A percentile compares a stretch with the other conserved stretches of the same genome.
These are phyloP conservation scores for Asterochloris sp. DNA, from an alignment of 139 green algal species.

Conservation along the genomic window DNA sequence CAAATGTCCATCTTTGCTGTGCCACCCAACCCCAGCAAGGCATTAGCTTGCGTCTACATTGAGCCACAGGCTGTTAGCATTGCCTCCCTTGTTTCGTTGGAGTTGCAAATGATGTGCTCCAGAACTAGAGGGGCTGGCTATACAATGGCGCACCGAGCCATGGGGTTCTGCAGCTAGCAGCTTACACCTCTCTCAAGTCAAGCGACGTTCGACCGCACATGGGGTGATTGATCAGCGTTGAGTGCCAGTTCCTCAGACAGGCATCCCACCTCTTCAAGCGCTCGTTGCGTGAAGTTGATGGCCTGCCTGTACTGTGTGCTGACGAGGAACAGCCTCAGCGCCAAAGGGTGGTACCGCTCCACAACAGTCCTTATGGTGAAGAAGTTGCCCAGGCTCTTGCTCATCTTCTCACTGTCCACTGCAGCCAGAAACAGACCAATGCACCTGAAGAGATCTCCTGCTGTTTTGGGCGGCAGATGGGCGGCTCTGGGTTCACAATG, in stretches of 20 bases:
- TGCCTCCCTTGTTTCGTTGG: background rate
- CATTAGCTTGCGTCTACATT: too few species aligned
- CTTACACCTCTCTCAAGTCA: too few species aligned
- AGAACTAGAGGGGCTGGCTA: too few species aligned
- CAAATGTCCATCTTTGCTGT: too few species aligned
- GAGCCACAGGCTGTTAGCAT: too few species aligned
- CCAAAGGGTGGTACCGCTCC: constrained; percentile 73
- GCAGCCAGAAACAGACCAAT: background rate
- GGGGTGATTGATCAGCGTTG: too few species aligned
- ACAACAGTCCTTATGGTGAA: constrained; percentile 95
- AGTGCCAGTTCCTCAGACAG: too few species aligned
- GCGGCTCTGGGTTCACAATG: too few species aligned
- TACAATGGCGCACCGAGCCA: too few species aligned
- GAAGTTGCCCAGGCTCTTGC: constrained; percentile 97
- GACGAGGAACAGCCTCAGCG: constrained; percentile 93
- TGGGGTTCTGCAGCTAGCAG: too few species aligned
- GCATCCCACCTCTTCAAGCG: constrained; percentile 68
- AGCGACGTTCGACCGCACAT: too few species aligned
- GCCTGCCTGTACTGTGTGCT: constrained; percentile 87
- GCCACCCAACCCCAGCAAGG: background rate
- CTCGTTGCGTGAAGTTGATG: constrained; percentile 86
- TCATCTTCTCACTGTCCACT: constrained; percentile 97
- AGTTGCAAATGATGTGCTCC: background rate
- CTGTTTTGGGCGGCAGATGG: too few species aligned
- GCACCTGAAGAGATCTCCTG: background rate